Evolutionary conservation across 306 rosid species (phyloP).

Genomic region (Prunus dulcis): DNA sequence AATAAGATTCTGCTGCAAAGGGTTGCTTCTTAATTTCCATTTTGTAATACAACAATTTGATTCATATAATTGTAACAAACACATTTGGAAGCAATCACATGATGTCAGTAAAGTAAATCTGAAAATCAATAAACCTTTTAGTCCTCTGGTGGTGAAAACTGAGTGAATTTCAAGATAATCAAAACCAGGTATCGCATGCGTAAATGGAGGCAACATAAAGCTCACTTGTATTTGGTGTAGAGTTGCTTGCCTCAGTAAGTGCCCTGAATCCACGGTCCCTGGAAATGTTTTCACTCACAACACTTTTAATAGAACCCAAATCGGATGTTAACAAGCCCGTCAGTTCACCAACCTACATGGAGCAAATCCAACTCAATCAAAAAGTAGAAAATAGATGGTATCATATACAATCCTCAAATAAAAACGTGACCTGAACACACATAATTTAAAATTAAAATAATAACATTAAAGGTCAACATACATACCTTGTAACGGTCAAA

Average conservation of each 20-base stretch:
- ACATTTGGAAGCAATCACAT: conserved; percentile 7
- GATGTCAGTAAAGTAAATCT: not conserved
- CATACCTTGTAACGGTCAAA: conserved; percentile 92
- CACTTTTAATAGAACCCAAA: conserved; percentile 73
- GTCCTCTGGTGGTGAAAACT: not conserved
- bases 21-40: conserved; percentile 5
- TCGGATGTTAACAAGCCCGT: conserved; percentile 90
- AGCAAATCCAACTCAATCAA: conserved; percentile 37
- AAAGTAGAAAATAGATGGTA: not conserved
- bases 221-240: conserved; percentile 92
- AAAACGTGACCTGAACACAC: too few species aligned
- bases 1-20: not conserved
- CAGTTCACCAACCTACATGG: conserved; percentile 81
- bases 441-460: not conserved
- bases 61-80: not conserved
- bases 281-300: conserved; percentile 81
- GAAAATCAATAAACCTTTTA: not conserved
- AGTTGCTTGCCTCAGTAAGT: conserved; percentile 98
- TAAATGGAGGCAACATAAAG: conserved; percentile 68
- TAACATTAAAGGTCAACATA: conserved; percentile 4
- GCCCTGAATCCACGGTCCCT: conserved; percentile 99
- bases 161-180: conserved; percentile 7
- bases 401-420: conserved; percentile 3
- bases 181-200: conserved; percentile 39
- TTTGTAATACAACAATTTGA: conserved; percentile 1